Conservation (phyloP, 164 flowering plant species). For the Protea cynaroides region DNA sequence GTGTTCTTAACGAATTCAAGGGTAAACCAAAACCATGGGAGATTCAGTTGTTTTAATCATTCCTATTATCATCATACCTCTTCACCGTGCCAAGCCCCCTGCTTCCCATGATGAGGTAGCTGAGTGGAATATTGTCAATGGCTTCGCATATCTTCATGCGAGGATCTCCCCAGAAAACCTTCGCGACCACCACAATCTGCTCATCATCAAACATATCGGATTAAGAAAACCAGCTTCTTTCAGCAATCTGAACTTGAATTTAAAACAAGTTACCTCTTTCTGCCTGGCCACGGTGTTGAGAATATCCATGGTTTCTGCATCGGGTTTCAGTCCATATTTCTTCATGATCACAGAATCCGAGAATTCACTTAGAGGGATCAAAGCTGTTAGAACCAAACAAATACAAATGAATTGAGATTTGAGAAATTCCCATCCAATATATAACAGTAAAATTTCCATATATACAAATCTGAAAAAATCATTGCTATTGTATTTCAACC, state of each 20-base stretch:
- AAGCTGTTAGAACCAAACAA: conserved; percentile 36
- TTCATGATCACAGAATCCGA: conserved; percentile 47
- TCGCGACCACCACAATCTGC: conserved; percentile 70
- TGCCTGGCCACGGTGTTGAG: conserved; percentile 39
- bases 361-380: conserved; percentile 65
- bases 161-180: conserved; percentile 93
- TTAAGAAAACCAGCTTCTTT: neutral
- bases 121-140: conserved; percentile 62
- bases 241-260: neutral
- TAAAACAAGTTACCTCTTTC: conserved; percentile 41
- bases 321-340: conserved; percentile 74
- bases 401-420: neutral
- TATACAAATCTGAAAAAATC: too few relatives aligned
- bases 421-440: too few relatives aligned
- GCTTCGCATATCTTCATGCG: conserved; percentile 88
- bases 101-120: conserved; percentile 71
- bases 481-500: too few relatives aligned
- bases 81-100: conserved; percentile 83
- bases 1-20: too few relatives aligned
- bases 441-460: too few relatives aligned
- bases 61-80: conserved; percentile 32
- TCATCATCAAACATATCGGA: neutral
- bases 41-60: too few relatives aligned
- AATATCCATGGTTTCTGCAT: conserved; percentile 69
- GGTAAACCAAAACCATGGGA: too few relatives aligned